Evolutionary conservation across 768 basidiomycete genomes (phyloP), one percentile per base, ranked within the genome.

Genomic region (Leucosporidium creatinivorum): DNA sequence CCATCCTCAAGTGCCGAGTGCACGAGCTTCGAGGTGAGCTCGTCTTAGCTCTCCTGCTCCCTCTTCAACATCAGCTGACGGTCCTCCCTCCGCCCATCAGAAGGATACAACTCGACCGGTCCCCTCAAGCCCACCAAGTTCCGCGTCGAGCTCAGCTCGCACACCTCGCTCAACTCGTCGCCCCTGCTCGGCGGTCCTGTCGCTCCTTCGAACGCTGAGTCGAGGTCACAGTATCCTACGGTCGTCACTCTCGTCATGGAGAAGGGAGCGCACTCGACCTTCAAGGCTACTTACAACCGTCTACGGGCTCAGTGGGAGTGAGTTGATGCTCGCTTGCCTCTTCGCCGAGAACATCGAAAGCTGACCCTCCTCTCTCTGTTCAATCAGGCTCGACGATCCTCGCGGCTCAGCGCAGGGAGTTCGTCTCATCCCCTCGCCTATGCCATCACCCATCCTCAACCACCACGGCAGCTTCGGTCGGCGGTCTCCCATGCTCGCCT

Each of bases 211-310:
- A 63, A 58, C 58, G 60, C 62, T 2, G 55, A 57, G 6, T 58
- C 30, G 28, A 54, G 68, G 30, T 58, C 79, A 55, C 84, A 80
- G 69, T 86, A 82, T 79, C 80, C 82, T 67, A 84, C 87, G 18
- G 81, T 81, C 48, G 77, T 94, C 72, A 80, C 83, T 23, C 76
- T 94, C 60, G 81, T 89, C 19, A 87, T 89, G 71, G 93, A 96
- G 80, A 92, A 87, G 77, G 94, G 94, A 6, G 87, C 92, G 23
- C 81, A 85, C 52, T 89, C 89, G 28, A 86, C 84, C 33, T 91
- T 96, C 80, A 88, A 86, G 78, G 82, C 84, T 60, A 81, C 91
- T 33, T 89, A 84, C 76, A 84, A 81, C 67, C 82, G 85, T 51
- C 77, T 96, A 64, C 81, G 83, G 68, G 80, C 82, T 36, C 83